Conservation (phyloP, 148 eudicot species). For the Linanthus parryae region DNA sequence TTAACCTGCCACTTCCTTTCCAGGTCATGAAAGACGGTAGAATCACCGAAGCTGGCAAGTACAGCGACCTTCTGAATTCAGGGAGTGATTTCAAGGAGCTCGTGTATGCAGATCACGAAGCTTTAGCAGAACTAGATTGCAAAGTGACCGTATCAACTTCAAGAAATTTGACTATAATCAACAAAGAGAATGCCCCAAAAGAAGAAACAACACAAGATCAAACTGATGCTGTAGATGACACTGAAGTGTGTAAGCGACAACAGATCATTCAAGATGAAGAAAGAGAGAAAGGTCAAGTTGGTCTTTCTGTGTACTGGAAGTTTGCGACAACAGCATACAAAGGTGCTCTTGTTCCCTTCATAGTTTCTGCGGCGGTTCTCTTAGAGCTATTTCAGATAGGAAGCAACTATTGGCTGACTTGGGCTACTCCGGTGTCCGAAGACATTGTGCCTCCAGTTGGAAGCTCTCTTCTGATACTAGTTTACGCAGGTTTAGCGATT, state of each 20-base stretch:
- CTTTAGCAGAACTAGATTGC: slow-evolving; percentile 40
- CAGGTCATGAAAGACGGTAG: slow-evolving; percentile 63
- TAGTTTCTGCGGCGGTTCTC: slow-evolving; percentile 33
- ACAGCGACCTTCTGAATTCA: slow-evolving; percentile 37
- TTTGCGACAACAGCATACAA: slow-evolving; percentile 47
- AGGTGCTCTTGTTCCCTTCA: slow-evolving; percentile 51
- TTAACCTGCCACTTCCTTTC: no score
- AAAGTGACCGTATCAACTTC: slow-evolving; percentile 10
- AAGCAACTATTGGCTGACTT: slow-evolving; percentile 68
- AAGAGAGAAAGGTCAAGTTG: slow-evolving; percentile 60
- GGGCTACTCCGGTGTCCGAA: slow-evolving; percentile 53
- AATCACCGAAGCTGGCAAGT: slow-evolving; percentile 54
- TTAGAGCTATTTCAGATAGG: slow-evolving; percentile 47
- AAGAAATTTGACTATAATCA: neutral
- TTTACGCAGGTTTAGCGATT: slow-evolving; percentile 38
- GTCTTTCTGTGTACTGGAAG: slow-evolving; percentile 50
- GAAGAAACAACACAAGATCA: slow-evolving; percentile 23
- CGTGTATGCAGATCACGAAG: slow-evolving; percentile 50
- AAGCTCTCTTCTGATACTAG: slow-evolving; percentile 31
- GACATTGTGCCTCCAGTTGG: slow-evolving; percentile 29
- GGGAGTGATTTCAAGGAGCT: slow-evolving; percentile 58
- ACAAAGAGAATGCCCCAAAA: slow-evolving; percentile 10
- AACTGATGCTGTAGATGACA: no score
- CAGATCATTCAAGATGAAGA: slow-evolving; percentile 68
- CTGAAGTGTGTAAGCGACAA: slow-evolving; percentile 32